These are phyloP conservation scores for Nitzschia putrida DNA, from an alignment of 108 stramenopile species.

Conservation along the genomic window DNA sequence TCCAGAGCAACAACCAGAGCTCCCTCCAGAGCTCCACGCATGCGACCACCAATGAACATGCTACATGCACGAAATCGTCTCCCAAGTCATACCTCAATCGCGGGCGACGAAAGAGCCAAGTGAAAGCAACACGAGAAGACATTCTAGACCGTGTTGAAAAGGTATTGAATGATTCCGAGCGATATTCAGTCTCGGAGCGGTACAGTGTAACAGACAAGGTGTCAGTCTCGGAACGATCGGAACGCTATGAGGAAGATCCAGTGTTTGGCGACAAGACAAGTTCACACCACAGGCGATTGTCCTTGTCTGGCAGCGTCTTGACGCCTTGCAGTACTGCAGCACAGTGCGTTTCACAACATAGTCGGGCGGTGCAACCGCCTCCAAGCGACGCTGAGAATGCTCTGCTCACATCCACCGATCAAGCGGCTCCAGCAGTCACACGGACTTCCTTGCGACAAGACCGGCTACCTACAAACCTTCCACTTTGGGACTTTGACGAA, in stretches of 20 bases:
- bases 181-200: background rate
- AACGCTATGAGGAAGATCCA: background rate
- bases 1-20: background rate
- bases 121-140: background rate
- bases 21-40: background rate
- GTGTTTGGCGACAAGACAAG: background rate
- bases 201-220: too few species aligned
- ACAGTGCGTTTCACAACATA: background rate
- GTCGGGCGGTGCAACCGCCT: background rate
- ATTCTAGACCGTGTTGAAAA: background rate
- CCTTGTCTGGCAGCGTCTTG: background rate
- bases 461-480: background rate
- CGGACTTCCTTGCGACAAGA: too few species aligned
- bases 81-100: background rate
- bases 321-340: background rate
- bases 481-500: background rate
- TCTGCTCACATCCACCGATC: too few species aligned
- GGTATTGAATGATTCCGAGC: background rate
- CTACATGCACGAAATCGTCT: background rate
- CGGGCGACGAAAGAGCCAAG: background rate
- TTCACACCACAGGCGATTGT: background rate
- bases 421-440: too few species aligned
- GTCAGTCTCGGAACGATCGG: background rate
- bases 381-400: background rate
- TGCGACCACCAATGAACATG: too few species aligned